Evolutionary conservation across 2,329 filamentous ascomycete genomes (phyloP).

Genomic region (Scortechinia acanthostroma): DNA sequence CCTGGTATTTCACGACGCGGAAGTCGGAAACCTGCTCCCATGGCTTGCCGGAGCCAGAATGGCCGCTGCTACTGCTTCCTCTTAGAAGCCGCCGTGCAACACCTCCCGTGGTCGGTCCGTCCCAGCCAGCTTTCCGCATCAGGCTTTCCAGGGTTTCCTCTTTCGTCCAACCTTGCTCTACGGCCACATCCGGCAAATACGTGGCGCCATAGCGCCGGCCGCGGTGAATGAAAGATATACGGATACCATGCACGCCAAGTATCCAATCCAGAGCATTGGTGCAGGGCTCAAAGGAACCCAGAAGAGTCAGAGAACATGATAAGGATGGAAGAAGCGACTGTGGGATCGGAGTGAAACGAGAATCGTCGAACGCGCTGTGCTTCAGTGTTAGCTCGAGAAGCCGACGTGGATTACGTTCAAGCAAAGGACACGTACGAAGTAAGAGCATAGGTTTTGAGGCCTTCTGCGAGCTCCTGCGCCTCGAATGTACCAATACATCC

Average conservation of each 20-base stretch:
- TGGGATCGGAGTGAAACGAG: constrained; percentile 50
- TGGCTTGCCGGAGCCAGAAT: neutral
- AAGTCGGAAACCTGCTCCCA: neutral
- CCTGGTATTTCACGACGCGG: neutral
- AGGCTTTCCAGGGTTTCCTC: constrained; percentile 84
- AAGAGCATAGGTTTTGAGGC: constrained; percentile 73
- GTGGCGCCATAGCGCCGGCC: constrained; percentile 74
- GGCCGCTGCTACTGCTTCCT: neutral
- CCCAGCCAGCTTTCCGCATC: constrained; percentile 91
- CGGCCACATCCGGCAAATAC: constrained; percentile 84
- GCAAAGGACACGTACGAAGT: constrained; percentile 37
- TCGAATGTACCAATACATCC: constrained; percentile 97
- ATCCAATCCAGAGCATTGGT: constrained; percentile 75
- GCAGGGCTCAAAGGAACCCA: constrained; percentile 77
- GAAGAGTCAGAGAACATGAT: constrained; percentile 65
- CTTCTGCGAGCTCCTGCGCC: constrained; percentile 62
- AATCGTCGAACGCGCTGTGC: constrained; percentile 53
- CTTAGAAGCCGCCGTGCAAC: neutral
- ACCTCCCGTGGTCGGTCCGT: neutral
- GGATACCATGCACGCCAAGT: constrained; percentile 77
- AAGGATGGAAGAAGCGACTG: constrained; percentile 9
- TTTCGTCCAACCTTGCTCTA: constrained; percentile 90
- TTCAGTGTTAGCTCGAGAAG: constrained; percentile 1
- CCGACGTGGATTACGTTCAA: constrained; percentile 3
- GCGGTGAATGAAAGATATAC: constrained; percentile 75